Percentiles rank a stretch among this genome's conserved stretches.
phyloP scores from a whole-genome alignment of 169 alveolate genomes.

The Plasmodium vivax region DNA sequence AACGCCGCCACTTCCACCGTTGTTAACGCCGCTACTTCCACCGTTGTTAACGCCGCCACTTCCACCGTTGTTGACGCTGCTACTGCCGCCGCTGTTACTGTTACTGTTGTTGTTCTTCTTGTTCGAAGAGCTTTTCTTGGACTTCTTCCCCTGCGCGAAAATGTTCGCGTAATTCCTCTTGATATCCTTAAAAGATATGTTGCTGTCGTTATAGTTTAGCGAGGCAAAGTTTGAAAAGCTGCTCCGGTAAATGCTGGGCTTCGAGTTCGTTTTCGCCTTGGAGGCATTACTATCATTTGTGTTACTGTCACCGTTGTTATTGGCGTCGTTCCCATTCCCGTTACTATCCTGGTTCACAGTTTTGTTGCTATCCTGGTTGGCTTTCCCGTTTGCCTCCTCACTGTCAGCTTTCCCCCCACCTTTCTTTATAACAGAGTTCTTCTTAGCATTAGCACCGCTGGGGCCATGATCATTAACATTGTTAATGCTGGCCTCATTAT shows the following conservation, averaged over 20 bases:
- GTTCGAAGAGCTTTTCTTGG: constrained; percentile 24
- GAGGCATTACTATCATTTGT: neutral
- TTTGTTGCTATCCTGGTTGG: neutral
- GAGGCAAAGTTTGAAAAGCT: constrained; percentile 60
- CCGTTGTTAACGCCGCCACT: too few relatives aligned
- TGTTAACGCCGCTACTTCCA: too few relatives aligned
- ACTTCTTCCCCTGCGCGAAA: constrained; percentile 54
- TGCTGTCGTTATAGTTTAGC: constrained; percentile 56
- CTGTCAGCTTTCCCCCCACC: neutral
- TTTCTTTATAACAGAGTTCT: neutral
- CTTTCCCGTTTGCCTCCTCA: neutral
- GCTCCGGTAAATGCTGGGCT: constrained; percentile 19
- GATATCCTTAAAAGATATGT: constrained; percentile 62
- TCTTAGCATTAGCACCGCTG: neutral
- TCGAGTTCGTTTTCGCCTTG: constrained; percentile 13
- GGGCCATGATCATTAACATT: neutral
- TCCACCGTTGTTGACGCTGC: too few relatives aligned
- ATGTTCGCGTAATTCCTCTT: constrained; percentile 66
- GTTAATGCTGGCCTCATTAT: neutral
- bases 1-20: too few relatives aligned
- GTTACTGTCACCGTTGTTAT: neutral
- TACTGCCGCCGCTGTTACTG: neutral
- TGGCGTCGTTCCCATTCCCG: neutral
- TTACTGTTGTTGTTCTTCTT: constrained; percentile 12
- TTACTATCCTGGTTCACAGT: neutral